Evolutionary conservation across 345 rosid species (phyloP), one percentile per base, ranked within the genome.

Genomic region (Erodium maritimum): DNA sequence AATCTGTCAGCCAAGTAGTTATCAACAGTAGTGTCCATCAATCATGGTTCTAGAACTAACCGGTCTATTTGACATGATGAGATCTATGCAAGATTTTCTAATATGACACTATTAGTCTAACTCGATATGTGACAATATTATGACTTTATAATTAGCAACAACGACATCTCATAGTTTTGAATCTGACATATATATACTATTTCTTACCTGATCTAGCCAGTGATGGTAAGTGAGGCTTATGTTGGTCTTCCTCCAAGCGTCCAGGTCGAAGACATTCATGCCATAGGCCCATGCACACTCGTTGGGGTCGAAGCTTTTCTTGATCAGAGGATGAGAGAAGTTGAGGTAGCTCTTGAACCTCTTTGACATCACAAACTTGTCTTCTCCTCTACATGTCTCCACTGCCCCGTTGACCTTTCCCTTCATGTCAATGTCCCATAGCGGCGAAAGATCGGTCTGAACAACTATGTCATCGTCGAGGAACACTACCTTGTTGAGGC

Each of bases 201-300:
- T 52, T 51, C 5, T 79, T 81, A 86, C 98, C 90, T 91, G 73
- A 50, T 93, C 80, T 59, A 93, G 79, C 99, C 96, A 89, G 57
- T 82, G 70, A 71, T 93, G 85, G 75, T 93, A 93, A 29, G 91
- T 82, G 17, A 74, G 74, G 82, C 95, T 93, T 54, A 93, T 78
- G 72, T 93, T 93, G 64, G 91, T 82, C 67, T 69, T 86, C 69
- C 96, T 86, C 99, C 99, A 91, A 67, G 87, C 96, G 5, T 86
- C 71, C 13, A 91, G 73, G 67, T 91, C 91, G 57, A 91, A 91
- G 52, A 91, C 71, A 59, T 91, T 91, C 99, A 91, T 88, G 59
- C 99, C 99, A 59, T 88, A 91, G 37, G 96, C 96, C 99, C 99
- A 91, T 17, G 99, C 99, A 54, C 99, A 93, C 66, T 83, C 90